These are phyloP conservation scores for Vaccinium macrocarpon DNA, from an alignment of 148 eudicot genomes.

Conservation along the genomic window DNA sequence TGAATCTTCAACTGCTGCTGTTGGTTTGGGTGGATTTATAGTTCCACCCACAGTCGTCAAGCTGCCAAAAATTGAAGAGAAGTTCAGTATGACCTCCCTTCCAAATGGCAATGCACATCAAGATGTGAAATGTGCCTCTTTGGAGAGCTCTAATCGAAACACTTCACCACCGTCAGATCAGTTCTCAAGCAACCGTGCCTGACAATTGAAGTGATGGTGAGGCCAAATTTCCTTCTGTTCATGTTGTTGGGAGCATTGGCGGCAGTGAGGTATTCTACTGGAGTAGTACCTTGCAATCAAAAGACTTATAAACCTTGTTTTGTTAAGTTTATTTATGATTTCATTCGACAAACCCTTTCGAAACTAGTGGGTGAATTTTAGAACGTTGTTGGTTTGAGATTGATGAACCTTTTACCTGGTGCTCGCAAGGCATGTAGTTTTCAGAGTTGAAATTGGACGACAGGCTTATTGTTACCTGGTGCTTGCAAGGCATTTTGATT, in stretches of 20 bases:
- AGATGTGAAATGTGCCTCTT: background rate
- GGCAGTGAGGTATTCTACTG: background rate
- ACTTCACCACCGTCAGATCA: background rate
- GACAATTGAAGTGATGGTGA: background rate
- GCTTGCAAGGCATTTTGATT: background rate
- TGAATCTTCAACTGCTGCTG: constrained; percentile 6
- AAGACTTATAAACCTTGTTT: background rate
- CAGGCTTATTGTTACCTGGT: background rate
- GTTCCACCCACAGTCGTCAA: too few relatives aligned
- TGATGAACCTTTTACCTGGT: background rate
- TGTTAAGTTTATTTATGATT: background rate
- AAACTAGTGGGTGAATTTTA: background rate
- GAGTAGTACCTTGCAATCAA: background rate
- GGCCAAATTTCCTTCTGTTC: background rate
- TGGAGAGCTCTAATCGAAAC: background rate
- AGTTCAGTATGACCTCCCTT: background rate
- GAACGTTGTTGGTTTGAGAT: background rate
- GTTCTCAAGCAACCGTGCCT: background rate
- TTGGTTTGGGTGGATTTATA: background rate
- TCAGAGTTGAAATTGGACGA: background rate
- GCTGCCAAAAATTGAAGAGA: background rate
- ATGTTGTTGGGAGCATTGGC: background rate
- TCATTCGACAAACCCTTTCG: background rate
- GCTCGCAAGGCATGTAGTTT: background rate
- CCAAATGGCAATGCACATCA: background rate